A percentile compares a stretch with the other conserved stretches of the same genome.
Conservation (phyloP, 2,329 filamentous ascomycete species). For the Nectriaceae sp. region DNA sequence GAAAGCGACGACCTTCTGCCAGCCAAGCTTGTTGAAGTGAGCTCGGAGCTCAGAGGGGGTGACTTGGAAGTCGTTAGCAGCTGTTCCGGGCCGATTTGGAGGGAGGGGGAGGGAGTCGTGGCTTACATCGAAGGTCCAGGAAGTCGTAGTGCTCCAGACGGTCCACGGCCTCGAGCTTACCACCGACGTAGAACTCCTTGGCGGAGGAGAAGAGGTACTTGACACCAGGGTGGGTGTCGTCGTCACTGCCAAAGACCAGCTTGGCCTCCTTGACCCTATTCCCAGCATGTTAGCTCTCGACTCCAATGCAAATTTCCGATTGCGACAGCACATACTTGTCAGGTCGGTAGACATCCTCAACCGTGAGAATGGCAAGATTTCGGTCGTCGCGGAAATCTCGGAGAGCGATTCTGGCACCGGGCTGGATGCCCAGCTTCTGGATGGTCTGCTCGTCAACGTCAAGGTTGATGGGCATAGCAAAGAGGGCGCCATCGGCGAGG, state of each 20-base stretch:
- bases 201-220: slow-evolving; percentile 83
- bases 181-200: slow-evolving; percentile 89
- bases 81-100: not conserved
- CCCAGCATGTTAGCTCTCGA: slow-evolving; percentile 18
- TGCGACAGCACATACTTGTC: slow-evolving; percentile 71
- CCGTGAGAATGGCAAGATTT: slow-evolving; percentile 91
- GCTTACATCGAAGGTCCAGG: slow-evolving; percentile 87
- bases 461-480: slow-evolving; percentile 95
- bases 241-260: slow-evolving; percentile 90
- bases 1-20: slow-evolving; percentile 97
- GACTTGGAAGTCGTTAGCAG: slow-evolving; percentile 59
- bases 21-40: slow-evolving; percentile 99
- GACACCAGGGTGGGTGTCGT: slow-evolving; percentile 88
- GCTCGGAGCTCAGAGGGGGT: slow-evolving; percentile 91
- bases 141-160: slow-evolving; percentile 98
- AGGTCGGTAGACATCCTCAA: slow-evolving; percentile 93
- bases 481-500: slow-evolving; percentile 84
- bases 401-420: slow-evolving; percentile 81
- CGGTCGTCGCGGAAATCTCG: slow-evolving; percentile 96
- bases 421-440: slow-evolving; percentile 72
- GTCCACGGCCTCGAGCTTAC: slow-evolving; percentile 94
- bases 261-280: slow-evolving; percentile 81
- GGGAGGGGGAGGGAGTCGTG: not conserved
- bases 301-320: not conserved
- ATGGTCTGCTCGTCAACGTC: slow-evolving; percentile 79